A percentile compares a stretch with the other conserved stretches of the same genome.
Conservation (phyloP, 345 rosid species). For the Stellera chamaejasme region DNA sequence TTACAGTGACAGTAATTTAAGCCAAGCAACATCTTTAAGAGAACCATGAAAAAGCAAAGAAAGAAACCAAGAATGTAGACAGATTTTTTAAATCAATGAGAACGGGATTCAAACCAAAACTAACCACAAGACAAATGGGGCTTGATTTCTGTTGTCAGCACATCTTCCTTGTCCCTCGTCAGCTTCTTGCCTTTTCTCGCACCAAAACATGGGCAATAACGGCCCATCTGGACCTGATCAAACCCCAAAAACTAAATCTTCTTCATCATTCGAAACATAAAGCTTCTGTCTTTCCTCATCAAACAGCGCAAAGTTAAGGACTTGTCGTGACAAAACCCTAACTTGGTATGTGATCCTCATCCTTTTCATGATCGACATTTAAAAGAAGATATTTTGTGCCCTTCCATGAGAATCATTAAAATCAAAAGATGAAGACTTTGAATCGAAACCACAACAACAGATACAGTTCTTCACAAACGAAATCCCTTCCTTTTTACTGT, state of each 20-base stretch:
- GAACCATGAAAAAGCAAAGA: neutral
- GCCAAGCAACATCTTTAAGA: neutral
- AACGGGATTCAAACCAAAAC: neutral
- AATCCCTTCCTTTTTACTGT: too few species aligned
- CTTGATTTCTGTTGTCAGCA: constrained; percentile 3
- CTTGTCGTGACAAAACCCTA: too few species aligned
- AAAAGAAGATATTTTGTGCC: too few species aligned
- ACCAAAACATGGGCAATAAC: constrained; percentile 46
- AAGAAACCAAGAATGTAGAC: too few species aligned
- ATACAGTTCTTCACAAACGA: too few species aligned
- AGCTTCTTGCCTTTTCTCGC: constrained; percentile 16
- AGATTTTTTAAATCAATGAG: neutral
- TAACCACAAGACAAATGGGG: constrained; percentile 6
- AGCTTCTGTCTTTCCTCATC: neutral
- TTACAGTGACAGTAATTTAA: too few species aligned
- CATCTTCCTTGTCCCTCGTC: constrained; percentile 3
- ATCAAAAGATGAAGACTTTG: too few species aligned
- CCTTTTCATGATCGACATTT: too few species aligned
- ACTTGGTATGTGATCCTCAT: too few species aligned
- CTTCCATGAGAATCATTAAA: too few species aligned
- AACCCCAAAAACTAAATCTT: neutral
- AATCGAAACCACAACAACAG: too few species aligned
- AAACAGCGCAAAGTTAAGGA: neutral
- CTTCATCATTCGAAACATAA: too few species aligned
- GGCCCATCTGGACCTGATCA: constrained; percentile 22